Base-by-base conservation (phyloP, 1,284 basidiomycete genomes). In the Schizopora paradoxa region DNA sequence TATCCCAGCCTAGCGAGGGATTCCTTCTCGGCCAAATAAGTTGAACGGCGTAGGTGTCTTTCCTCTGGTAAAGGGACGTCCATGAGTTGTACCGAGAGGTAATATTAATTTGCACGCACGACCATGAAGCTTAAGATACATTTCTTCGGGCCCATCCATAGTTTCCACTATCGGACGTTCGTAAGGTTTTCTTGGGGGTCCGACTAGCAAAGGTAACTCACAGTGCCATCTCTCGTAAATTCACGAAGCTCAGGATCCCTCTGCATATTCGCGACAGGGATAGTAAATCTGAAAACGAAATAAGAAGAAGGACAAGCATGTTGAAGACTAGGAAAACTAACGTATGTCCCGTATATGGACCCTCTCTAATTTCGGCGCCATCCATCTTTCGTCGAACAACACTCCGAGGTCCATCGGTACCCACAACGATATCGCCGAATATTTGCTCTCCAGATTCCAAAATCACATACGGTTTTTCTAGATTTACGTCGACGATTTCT, bases 401-500 rank as follows among this genome's bases (percentile, higher is more conserved):
- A 7, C 68, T 73, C 38, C 52, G 51, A 8, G 62, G 60, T 4
- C 82, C 82, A 53, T 83, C 82, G 0, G 82, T 79, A 11, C 79
- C 82, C 26, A 86, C 61, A 41, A 85, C 67, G 10, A 84, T 66
- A 54, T 85, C 75, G 6, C 68, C 77, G 2, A 54, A 49, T 31
- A 81, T 45, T 11, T 59, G 60, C 43, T 71, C 67, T 5, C 81
- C 78, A 5, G 66, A 66, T 6, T 65, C 60, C 11, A 82, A 60
- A 0, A 54, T 66, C 16, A 75, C 60, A 16, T 40, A 41, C 51
- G 67, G 36, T 52, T 56, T 40, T 51, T 51, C 27, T 61, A 59
- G 10, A 60, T 54, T 45, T n/a, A 80, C 56, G 0, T 61, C 58
- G 1, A 60, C 58, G 1, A 73, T 69, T 31, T 58, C 60, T 4